Evolutionary conservation across 2,329 filamentous ascomycete species (phyloP).

Genomic region (Ophiostoma ulmi): DNA sequence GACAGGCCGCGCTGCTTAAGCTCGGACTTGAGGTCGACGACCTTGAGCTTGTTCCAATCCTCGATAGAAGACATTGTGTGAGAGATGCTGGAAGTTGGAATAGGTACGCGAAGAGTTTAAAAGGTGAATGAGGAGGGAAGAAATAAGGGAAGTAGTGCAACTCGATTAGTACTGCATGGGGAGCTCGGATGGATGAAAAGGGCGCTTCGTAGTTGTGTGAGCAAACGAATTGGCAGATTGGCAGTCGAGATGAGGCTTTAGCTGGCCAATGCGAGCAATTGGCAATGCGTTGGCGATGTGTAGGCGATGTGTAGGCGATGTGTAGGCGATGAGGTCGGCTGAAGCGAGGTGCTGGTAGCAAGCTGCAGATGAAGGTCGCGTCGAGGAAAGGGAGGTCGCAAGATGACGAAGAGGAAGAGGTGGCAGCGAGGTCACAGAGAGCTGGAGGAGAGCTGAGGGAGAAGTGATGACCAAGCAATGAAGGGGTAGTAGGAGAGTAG

Average conservation of each 20-base stretch:
- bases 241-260: neutral
- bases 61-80: slow-evolving; percentile 38
- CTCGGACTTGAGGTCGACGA: slow-evolving; percentile 69
- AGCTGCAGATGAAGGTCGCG: slow-evolving; percentile 3
- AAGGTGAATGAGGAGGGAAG: neutral
- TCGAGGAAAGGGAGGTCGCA: neutral
- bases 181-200: neutral
- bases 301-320: neutral
- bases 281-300: neutral
- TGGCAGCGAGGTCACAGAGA: neutral
- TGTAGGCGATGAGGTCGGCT: neutral
- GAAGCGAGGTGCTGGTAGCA: neutral
- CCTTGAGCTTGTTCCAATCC: slow-evolving; percentile 60
- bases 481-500: neutral
- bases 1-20: slow-evolving; percentile 66
- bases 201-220: neutral
- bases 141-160: neutral
- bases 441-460: neutral
- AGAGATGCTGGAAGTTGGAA: neutral
- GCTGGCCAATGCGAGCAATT: neutral
- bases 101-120: too few relatives aligned
- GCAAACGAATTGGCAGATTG: neutral
- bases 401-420: neutral
- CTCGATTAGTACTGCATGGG: slow-evolving; percentile 4
- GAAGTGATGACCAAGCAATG: neutral